Evolutionary conservation across 345 rosid genomes (phyloP), one percentile per base, ranked within the genome.

Genomic region (Sonneratia alba): DNA sequence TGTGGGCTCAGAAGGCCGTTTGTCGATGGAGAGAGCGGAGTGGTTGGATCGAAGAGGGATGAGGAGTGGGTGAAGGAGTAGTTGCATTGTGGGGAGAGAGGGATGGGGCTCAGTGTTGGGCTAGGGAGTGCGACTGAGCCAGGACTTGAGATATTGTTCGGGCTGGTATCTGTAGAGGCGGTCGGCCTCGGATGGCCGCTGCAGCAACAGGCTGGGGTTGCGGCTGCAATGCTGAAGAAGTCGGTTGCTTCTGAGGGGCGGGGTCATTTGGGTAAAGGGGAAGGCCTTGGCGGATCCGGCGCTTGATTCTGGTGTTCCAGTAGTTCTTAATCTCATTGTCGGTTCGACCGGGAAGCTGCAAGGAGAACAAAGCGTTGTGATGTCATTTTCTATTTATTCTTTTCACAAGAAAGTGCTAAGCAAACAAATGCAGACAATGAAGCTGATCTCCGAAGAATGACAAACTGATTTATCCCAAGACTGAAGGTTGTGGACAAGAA

Each of bases 271-370:
- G 89, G 72, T 85, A 87, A 18, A 87, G 81, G 68, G 88, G 85
- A 67, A 87, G 86, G 16, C 93, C 89, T 74, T 84, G 91, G 63
- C 91, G 91, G 27, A 81, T 82, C 43, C 81, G 83, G 51, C 90
- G 82, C 85, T 88, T 88, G 72, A 88, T 71, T 51, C 93, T 74
- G 42, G 91, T 88, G 83, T 88, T 88, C 93, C 93, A 87, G 68
- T 83, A 88, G 76, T 88, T 88, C 73, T 88, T 88, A 68, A 88
- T 88, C 81, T 88, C 93, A 73, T 88, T 88, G 73, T 88, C 93
- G 69, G 93, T 88, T 72, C 93, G 79, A 51, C 93, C 93, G 1
- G 93, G 93, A 68, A 88, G 76, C 91, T 83, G 37, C 21, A 75
- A 42, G 12, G 18, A 21, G 56, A 40, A 45, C 36, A 59, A 63